Evolutionary conservation across 805 yeast genomes (phyloP).

Genomic region (Kodamaea nitidulidarum): DNA sequence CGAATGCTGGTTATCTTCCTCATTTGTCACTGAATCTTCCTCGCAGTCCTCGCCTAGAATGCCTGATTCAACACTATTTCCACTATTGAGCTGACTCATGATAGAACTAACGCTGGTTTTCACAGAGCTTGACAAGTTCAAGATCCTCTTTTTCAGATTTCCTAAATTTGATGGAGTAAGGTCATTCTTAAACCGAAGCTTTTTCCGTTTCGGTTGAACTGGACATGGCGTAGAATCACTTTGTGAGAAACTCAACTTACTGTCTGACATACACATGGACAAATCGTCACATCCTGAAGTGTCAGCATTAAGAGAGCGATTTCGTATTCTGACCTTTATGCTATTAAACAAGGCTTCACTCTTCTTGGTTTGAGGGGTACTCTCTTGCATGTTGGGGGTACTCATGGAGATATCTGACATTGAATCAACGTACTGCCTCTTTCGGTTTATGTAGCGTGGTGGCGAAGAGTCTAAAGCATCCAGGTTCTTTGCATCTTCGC

Average conservation of each 20-base stretch:
- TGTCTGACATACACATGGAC: slow-evolving; percentile 17
- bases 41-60: slow-evolving; percentile 8
- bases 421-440: slow-evolving; percentile 23
- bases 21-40: too few relatives aligned
- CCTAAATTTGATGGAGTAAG: slow-evolving; percentile 19
- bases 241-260: slow-evolving; percentile 27
- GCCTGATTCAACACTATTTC: slow-evolving; percentile 5
- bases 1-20: too few relatives aligned
- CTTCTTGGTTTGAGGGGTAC: slow-evolving; percentile 3
- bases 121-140: slow-evolving; percentile 30
- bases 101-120: slow-evolving; percentile 23
- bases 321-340: slow-evolving; percentile 2
- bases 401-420: slow-evolving; percentile 23
- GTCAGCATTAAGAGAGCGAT: slow-evolving; percentile 4
- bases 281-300: slow-evolving; percentile 9
- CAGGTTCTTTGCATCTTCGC: slow-evolving; percentile 13
- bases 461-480: slow-evolving; percentile 9
- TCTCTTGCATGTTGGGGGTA: slow-evolving; percentile 18
- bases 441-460: slow-evolving; percentile 24
- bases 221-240: slow-evolving; percentile 45
- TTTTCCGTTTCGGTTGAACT: slow-evolving; percentile 35
- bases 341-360: neutral
- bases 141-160: slow-evolving; percentile 17
- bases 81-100: slow-evolving; percentile 15
- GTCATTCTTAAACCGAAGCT: slow-evolving; percentile 23